Evolutionary conservation across 1,139 yeast species (phyloP), one percentile per base, ranked within the genome.

Genomic region (Geotrichum restrictum): DNA sequence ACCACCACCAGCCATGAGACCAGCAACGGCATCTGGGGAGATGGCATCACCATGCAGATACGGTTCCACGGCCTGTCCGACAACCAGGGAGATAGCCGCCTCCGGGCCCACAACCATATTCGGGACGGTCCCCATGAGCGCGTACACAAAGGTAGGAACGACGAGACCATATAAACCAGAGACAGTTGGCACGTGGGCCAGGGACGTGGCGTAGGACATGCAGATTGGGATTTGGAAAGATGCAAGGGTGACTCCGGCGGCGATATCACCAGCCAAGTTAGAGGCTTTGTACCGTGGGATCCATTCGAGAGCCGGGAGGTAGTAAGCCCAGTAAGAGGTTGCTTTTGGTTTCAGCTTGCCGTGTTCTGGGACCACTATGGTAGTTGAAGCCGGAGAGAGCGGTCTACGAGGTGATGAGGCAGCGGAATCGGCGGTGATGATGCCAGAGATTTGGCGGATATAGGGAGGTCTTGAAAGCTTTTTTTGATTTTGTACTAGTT

Each of bases 61-160:
- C 1, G 73, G 73, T 57, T 86, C 88, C n/a, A 89, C 84, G 0
- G 94, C 89, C 65, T 88, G 96, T 2, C 98, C 98, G 2, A 93
- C 88, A 41, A 93, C 85, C 65, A 93, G 75, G 1, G 95, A 86
- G 29, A 91, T 85, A 1, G 98, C 96, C 7, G 93, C 94, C 65
- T 93, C 98, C 0, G 98, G 98, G 0, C 98, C 98, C 6, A 91
- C 95, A 52, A 91, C 85, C 96, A 93, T 87, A 64, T 86, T 95
- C 0, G 98, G 98, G 1, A 89, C 96, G 22, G 96, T 83, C 0
- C 98, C 98, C 64, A 91, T 78, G 1, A 91, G 60, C 50, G 88
- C 76, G 65, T 93, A 93, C 3, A 93, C 76, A 47, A 91, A 72
- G 0, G 98, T 98, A 0, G 96, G 83, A 3, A 91, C 72, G 0